phyloP scores from a whole-genome alignment of 768 basidiomycete species.

The Saitozyma podzolica region DNA sequence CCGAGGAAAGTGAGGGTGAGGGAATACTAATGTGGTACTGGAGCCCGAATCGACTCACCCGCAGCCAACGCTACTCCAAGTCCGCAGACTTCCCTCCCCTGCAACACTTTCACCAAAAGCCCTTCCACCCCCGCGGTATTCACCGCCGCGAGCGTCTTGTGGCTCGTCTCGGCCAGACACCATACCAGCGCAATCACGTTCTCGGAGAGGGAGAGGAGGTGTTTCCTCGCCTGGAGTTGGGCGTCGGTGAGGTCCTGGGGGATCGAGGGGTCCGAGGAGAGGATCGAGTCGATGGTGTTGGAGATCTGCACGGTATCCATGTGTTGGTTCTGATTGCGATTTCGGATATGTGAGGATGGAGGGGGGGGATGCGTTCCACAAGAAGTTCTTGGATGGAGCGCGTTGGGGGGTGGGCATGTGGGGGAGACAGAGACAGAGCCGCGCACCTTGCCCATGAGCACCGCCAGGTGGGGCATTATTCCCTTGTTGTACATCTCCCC shows the following conservation, averaged over 20 bases:
- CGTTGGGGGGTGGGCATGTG: background rate
- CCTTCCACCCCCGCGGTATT: conserved; percentile 76
- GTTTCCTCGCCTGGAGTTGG: conserved; percentile 65
- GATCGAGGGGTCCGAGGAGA: conserved; percentile 15
- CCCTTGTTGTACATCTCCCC: conserved; percentile 98
- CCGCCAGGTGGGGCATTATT: conserved; percentile 62
- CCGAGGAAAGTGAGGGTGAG: too few species aligned
- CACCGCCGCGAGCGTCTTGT: conserved; percentile 84
- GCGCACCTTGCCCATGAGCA: conserved; percentile 39
- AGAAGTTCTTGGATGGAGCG: background rate
- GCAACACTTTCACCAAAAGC: conserved; percentile 87
- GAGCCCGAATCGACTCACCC: conserved; percentile 58
- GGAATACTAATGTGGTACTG: background rate
- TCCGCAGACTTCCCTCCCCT: conserved; percentile 68
- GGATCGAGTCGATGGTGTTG: conserved; percentile 65
- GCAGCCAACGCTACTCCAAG: conserved; percentile 73
- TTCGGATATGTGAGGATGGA: background rate
- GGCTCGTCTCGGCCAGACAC: conserved; percentile 85
- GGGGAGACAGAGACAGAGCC: background rate
- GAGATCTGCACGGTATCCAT: conserved; percentile 63
- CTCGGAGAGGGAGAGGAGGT: conserved; percentile 84
- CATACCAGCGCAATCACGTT: conserved; percentile 89
- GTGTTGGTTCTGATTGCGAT: background rate
- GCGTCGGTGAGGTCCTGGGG: conserved; percentile 59
- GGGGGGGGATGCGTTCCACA: background rate